Percentiles rank a stretch among this genome's conserved stretches.
These are phyloP conservation scores for Comarum palustre DNA, from an alignment of 306 rosid genomes.

Conservation along the genomic window DNA sequence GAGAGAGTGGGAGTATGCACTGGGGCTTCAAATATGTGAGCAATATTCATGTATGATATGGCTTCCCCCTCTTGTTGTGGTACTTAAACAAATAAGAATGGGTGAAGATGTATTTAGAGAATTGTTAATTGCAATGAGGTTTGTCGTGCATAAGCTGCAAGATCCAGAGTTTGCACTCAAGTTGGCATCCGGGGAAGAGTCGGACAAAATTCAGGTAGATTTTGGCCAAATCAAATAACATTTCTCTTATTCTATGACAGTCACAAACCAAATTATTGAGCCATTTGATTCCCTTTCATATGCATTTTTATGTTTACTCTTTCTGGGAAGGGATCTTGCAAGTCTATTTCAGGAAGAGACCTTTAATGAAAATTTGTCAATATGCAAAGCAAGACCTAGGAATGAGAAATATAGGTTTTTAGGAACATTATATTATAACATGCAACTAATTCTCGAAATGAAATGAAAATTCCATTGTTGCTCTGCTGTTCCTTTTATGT, in stretches of 20 bases:
- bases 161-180: slow-evolving; percentile 72
- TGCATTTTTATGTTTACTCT: not conserved
- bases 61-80: slow-evolving; percentile 75
- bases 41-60: slow-evolving; percentile 67
- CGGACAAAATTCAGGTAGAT: slow-evolving; percentile 68
- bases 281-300: not conserved
- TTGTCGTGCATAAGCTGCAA: slow-evolving; percentile 65
- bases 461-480: not conserved
- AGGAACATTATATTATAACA: not conserved
- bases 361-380: not conserved
- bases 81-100: slow-evolving; percentile 42
- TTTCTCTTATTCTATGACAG: not conserved
- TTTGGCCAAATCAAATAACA: not conserved
- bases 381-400: too few species aligned
- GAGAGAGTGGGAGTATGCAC: slow-evolving; percentile 77
- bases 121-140: slow-evolving; percentile 61
- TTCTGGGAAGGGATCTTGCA: not conserved
- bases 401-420: too few species aligned
- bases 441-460: not conserved
- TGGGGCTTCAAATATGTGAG: slow-evolving; percentile 67
- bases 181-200: slow-evolving; percentile 56
- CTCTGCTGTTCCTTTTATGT: not conserved
- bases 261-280: not conserved
- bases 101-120: slow-evolving; percentile 40
- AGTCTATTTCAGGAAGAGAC: not conserved